These are phyloP conservation scores for Colletotrichum abscissum DNA, from an alignment of 2,329 filamentous ascomycete species.

Conservation along the genomic window DNA sequence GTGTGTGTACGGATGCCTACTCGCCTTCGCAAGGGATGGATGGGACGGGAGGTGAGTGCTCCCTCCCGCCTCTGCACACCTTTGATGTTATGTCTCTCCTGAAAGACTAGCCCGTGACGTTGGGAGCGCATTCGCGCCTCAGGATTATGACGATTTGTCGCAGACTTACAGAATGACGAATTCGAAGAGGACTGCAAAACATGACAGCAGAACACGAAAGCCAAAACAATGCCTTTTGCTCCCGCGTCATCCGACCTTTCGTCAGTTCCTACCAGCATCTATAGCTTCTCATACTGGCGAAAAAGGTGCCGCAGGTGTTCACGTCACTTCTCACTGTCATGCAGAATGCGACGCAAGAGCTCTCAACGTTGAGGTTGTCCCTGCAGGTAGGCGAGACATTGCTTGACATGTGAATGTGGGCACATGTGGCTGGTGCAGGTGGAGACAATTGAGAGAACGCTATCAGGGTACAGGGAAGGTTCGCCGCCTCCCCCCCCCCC, in stretches of 20 bases:
- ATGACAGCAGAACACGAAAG: not conserved
- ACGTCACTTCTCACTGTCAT: slow-evolving; percentile 4
- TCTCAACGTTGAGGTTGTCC: slow-evolving; percentile 27
- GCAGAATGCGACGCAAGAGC: not conserved
- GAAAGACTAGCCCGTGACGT: not conserved
- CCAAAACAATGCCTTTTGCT: not conserved
- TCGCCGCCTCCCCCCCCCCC: not conserved
- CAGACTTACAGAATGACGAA: not conserved
- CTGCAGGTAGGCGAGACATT: slow-evolving; percentile 18
- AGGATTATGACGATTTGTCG: not conserved
- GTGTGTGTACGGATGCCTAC: not conserved
- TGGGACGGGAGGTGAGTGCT: not conserved
- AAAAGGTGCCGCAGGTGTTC: not conserved
- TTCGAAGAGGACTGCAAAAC: not conserved
- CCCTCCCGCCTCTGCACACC: not conserved
- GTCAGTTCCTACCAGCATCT: not conserved
- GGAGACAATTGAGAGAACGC: not conserved
- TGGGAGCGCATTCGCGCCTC: not conserved
- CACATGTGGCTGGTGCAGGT: slow-evolving; percentile 19
- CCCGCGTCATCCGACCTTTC: not conserved
- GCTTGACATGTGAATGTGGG: slow-evolving; percentile 34
- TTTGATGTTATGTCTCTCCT: not conserved
- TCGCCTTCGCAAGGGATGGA: slow-evolving; percentile 8
- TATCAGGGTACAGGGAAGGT: slow-evolving; percentile 1
- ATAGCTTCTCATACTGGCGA: not conserved